Evolutionary conservation across 192 early-diverging fungal genomes (phyloP), one percentile per base, ranked within the genome.

Genomic region (Backusella luteola): DNA sequence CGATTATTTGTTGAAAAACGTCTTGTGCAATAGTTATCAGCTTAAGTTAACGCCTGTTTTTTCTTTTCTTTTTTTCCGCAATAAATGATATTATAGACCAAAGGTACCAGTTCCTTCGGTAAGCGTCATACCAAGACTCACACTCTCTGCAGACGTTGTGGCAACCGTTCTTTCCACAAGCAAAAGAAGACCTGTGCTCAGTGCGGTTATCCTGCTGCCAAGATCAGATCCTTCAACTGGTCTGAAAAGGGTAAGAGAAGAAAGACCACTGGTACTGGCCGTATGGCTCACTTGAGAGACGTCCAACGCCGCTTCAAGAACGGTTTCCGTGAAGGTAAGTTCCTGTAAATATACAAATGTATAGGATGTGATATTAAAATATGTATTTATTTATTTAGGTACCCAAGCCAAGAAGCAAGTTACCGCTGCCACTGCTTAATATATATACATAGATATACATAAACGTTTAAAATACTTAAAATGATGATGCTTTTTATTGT

Each of bases 151-250:
- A 87, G 91, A 79, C 93, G 98, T 83, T 99, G 98, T 89, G 98
- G 98, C 70, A 90, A 91, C 78, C 93, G 96, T 76, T 92, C 97
- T 56, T 98, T 97, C 94, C 98, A 99, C 92, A 96, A 94, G 92
- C 97, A 98, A 90, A 99, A 99, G 96, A 99, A 99, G 94, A 98
- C 96, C 59, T 99, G 98, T 89, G 96, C 96, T 81, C 95, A 95
- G 84, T 99, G 98, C 88, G 97, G 95, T 70, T 99, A 97, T 87
- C 98, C 98, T 52, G 88, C 97, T 80, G 96, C 97, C 84, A 99
- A 99, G 92, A 96, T 93, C 84, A 92, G 98, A 83, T 91, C 89
- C 82, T 99, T 90, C 91, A 95, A 96, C 88, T 99, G 98, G 98
- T 89, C 89, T 78, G 94, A 90, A 81, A 99, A 98, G 94, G 95